phyloP scores from a whole-genome alignment of 305 asterid genomes.

The Solanum hybrid region DNA sequence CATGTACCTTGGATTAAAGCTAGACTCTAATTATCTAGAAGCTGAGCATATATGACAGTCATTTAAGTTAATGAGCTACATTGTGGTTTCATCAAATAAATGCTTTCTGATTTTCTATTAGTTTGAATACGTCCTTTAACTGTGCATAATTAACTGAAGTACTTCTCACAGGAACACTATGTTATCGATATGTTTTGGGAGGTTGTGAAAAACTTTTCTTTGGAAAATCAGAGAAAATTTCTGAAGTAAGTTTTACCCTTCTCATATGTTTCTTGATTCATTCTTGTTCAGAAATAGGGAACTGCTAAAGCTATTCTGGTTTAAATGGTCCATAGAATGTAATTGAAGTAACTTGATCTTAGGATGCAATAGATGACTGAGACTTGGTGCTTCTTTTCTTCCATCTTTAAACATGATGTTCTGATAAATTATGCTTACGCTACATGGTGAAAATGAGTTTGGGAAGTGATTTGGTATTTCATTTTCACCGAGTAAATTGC shows the following conservation, averaged over 20 bases:
- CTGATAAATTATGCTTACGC: background rate
- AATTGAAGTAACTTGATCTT: background rate
- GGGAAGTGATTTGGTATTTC: background rate
- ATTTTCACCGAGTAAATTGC: background rate
- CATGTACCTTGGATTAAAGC: background rate
- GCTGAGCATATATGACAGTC: background rate
- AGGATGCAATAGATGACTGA: background rate
- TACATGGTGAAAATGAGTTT: background rate
- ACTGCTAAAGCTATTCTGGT: background rate
- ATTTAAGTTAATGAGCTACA: background rate
- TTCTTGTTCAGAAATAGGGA: background rate
- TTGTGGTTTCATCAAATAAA: background rate
- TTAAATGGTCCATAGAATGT: background rate
- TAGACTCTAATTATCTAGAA: background rate
- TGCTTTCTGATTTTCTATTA: background rate
- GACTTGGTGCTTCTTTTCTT: background rate
- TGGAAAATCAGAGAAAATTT: slow-evolving; percentile 72
- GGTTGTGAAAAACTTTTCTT: slow-evolving; percentile 59
- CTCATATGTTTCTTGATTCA: background rate
- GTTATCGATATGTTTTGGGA: slow-evolving; percentile 93
- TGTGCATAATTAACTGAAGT: slow-evolving; percentile 14
- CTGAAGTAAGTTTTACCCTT: slow-evolving; percentile 61
- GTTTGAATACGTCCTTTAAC: background rate
- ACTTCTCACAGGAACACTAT: slow-evolving; percentile 74
- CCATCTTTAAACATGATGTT: background rate